Conservation (phyloP, 1,284 basidiomycete species). For the Ganoderma meredithae region DNA sequence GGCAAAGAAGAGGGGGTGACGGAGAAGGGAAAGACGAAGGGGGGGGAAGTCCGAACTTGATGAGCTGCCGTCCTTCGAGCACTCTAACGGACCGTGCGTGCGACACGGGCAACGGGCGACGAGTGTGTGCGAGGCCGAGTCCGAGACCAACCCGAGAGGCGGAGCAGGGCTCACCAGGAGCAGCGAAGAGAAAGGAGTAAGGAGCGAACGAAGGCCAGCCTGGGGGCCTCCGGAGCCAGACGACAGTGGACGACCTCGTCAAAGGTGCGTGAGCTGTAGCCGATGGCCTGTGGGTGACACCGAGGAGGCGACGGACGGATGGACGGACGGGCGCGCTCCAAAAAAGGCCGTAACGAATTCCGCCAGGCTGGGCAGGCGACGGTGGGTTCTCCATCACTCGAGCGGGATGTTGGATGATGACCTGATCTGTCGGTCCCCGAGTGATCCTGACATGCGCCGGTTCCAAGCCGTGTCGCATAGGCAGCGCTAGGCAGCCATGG, state of each 20-base stretch:
- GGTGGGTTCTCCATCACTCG: constrained; percentile 15
- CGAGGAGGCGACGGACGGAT: background rate
- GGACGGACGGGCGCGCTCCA: background rate
- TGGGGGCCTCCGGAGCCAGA: constrained; percentile 27
- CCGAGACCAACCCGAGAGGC: constrained; percentile 32
- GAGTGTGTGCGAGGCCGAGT: constrained; percentile 23
- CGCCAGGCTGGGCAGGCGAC: background rate
- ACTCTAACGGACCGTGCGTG: constrained; percentile 21
- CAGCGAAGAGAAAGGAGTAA: constrained; percentile 24
- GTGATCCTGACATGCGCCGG: constrained; percentile 10
- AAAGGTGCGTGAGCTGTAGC: constrained; percentile 27
- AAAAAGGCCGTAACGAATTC: background rate
- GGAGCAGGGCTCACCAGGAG: constrained; percentile 34
- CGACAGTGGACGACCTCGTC: constrained; percentile 31
- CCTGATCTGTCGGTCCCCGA: constrained; percentile 17
- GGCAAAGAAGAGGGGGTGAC: constrained; percentile 5
- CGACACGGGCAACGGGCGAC: constrained; percentile 7
- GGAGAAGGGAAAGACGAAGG: background rate
- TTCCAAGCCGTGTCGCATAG: background rate
- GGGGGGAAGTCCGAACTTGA: constrained; percentile 4
- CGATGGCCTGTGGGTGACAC: too few relatives aligned
- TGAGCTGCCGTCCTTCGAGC: constrained; percentile 16
- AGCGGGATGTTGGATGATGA: constrained; percentile 21
- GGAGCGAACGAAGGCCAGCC: constrained; percentile 22
- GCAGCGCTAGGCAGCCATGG: background rate